These are phyloP conservation scores for Fusarium miscanthi DNA, from an alignment of 2,329 filamentous ascomycete species.

Conservation along the genomic window DNA sequence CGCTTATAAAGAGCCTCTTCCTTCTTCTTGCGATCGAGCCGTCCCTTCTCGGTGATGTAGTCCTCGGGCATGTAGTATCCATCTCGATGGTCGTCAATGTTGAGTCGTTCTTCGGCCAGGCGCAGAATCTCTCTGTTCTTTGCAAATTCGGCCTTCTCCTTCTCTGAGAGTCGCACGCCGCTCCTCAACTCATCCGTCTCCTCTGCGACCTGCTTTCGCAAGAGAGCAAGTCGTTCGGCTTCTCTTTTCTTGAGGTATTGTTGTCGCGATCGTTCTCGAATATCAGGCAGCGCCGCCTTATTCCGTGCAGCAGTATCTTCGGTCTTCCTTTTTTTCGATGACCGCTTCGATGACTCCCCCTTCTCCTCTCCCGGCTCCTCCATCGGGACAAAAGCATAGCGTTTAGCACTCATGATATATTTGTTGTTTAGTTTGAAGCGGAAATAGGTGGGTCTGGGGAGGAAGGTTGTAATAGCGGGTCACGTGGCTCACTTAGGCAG, in stretches of 20 bases:
- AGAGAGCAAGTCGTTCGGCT: constrained; percentile 82
- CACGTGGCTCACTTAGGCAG: too few species aligned
- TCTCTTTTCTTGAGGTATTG: constrained; percentile 95
- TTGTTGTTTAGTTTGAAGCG: background rate
- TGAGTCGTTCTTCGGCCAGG: constrained; percentile 84
- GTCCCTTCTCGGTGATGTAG: constrained; percentile 93
- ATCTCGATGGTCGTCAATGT: constrained; percentile 91
- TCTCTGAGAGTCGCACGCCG: constrained; percentile 78
- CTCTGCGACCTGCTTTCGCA: constrained; percentile 90
- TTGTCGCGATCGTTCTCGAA: constrained; percentile 86
- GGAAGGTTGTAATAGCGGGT: too few species aligned
- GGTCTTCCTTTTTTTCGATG: constrained; percentile 63
- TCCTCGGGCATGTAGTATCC: constrained; percentile 95
- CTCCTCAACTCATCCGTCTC: constrained; percentile 84
- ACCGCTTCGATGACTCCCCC: constrained; percentile 65
- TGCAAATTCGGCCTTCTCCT: constrained; percentile 88
- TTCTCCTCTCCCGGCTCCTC: constrained; percentile 75
- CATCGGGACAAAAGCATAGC: constrained; percentile 75
- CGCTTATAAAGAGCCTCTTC: constrained; percentile 90
- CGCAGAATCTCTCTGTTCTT: constrained; percentile 86
- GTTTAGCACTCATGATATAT: constrained; percentile 61
- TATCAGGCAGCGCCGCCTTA: constrained; percentile 80
- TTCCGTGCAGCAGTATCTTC: constrained; percentile 72
- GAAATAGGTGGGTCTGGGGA: background rate
- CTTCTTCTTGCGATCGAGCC: constrained; percentile 87